Conservation (phyloP, 2,329 filamentous ascomycete genomes). For the Ceratocystis destructans region DNA sequence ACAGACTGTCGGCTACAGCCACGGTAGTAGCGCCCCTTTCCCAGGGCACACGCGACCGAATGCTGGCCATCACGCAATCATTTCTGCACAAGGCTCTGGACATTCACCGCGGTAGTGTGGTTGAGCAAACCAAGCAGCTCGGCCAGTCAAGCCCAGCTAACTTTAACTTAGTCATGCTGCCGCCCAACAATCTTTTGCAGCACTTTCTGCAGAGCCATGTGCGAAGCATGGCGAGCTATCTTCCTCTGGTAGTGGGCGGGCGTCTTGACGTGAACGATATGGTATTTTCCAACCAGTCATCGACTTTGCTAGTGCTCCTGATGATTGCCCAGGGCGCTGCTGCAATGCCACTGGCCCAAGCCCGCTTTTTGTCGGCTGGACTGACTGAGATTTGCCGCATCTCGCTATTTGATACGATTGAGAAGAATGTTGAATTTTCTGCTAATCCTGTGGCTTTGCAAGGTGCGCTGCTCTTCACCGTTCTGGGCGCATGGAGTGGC, state of each 20-base stretch:
- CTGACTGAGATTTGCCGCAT: conserved; percentile 59
- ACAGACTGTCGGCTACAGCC: conserved; percentile 17
- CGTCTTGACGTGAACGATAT: conserved; percentile 53
- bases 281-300: conserved; percentile 51
- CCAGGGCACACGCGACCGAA: conserved; percentile 46
- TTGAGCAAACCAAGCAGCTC: conserved; percentile 23
- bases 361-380: conserved; percentile 50
- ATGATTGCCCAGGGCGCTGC: conserved; percentile 62
- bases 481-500: conserved; percentile 57
- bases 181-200: conserved; percentile 51
- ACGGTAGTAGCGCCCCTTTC: conserved; percentile 33
- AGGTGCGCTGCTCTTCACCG: conserved; percentile 52
- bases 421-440: conserved; percentile 56
- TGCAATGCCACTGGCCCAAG: conserved; percentile 50
- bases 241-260: conserved; percentile 46
- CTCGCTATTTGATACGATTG: conserved; percentile 56
- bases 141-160: conserved; percentile 34
- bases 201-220: conserved; percentile 54
- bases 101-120: conserved; percentile 40
- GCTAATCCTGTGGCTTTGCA: conserved; percentile 51
- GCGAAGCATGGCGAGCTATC: conserved; percentile 52
- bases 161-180: conserved; percentile 51
- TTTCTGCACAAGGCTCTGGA: conserved; percentile 59
- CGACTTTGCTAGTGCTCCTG: conserved; percentile 51
- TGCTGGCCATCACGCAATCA: conserved; percentile 57